Percentiles rank a stretch among this genome's conserved stretches.
Evolutionary conservation across 2,329 filamentous ascomycete genomes (phyloP).

Genomic region (Coleophoma eucalyptorum): DNA sequence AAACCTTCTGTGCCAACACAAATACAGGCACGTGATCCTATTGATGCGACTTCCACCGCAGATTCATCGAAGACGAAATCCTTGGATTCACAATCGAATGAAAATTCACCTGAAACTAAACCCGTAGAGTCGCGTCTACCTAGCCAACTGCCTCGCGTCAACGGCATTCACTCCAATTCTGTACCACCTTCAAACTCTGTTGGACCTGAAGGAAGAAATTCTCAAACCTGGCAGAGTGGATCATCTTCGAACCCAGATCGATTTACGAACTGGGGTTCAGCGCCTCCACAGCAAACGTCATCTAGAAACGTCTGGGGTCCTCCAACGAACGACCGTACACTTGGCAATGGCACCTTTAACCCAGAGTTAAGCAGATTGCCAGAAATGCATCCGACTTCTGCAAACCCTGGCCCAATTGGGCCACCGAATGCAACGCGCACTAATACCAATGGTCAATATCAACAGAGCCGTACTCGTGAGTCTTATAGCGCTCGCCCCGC

Average conservation of each 20-base stretch:
- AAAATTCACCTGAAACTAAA: slow-evolving; percentile 7
- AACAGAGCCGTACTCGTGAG: slow-evolving; percentile 21
- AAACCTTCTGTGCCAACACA: slow-evolving; percentile 32
- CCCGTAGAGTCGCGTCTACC: background rate
- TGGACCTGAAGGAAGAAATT: slow-evolving; percentile 15
- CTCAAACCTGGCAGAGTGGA: slow-evolving; percentile 26
- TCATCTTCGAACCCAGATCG: slow-evolving; percentile 35
- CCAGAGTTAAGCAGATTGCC: slow-evolving; percentile 48
- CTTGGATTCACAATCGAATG: slow-evolving; percentile 7
- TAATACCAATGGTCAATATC: slow-evolving; percentile 17
- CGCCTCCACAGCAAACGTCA: slow-evolving; percentile 33
- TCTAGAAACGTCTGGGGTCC: slow-evolving; percentile 70
- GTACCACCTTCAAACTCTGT: slow-evolving; percentile 30
- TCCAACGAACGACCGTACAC: slow-evolving; percentile 64
- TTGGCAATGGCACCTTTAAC: slow-evolving; percentile 76
- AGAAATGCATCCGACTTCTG: slow-evolving; percentile 20
- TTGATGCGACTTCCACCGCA: slow-evolving; percentile 2
- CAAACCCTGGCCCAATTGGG: slow-evolving; percentile 29
- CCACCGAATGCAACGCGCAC: slow-evolving; percentile 23
- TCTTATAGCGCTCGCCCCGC: slow-evolving; percentile 22
- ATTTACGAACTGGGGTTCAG: slow-evolving; percentile 42
- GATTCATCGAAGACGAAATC: slow-evolving; percentile 4
- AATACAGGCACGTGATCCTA: slow-evolving; percentile 21
- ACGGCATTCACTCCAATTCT: slow-evolving; percentile 14
- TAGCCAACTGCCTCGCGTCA: slow-evolving; percentile 9